These are phyloP conservation scores for Aspergillus flavus DNA, from an alignment of 2,329 filamentous ascomycete genomes.

Conservation along the genomic window DNA sequence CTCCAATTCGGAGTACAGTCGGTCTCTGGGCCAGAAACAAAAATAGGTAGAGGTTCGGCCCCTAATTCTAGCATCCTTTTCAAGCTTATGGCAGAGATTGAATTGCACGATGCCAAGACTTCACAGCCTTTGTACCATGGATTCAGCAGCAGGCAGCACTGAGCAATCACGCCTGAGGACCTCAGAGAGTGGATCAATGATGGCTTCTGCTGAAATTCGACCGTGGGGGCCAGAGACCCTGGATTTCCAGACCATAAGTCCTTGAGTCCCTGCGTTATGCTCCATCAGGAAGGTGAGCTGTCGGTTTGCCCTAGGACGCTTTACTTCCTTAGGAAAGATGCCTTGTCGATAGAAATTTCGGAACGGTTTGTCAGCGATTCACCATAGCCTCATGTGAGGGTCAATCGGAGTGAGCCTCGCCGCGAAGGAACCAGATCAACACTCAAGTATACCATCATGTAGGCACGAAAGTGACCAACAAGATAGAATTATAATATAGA, in stretches of 20 bases:
- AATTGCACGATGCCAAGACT: not conserved
- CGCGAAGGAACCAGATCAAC: not conserved
- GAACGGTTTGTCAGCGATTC: not conserved
- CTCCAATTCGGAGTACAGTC: not conserved
- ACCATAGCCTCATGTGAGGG: not conserved
- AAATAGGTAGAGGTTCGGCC: not conserved
- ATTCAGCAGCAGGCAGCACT: not conserved
- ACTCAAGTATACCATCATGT: not conserved
- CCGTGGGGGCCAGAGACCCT: not conserved
- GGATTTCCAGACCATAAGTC: not conserved
- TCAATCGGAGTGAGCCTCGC: not conserved
- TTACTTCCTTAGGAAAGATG: not conserved
- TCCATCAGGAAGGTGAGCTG: not conserved
- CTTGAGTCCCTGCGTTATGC: not conserved
- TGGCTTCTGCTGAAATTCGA: not conserved
- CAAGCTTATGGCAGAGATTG: not conserved
- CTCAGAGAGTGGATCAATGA: not conserved
- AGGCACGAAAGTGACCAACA: no score
- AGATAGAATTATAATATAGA: not conserved
- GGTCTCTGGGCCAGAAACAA: not conserved
- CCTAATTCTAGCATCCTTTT: not conserved
- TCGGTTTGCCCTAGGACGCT: not conserved
- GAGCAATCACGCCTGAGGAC: not conserved
- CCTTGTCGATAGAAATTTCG: not conserved
- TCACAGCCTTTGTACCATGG: slow-evolving; percentile 4